phyloP scores from a whole-genome alignment of 495 filamentous ascomycete genomes.

The Podospora sp. region DNA sequence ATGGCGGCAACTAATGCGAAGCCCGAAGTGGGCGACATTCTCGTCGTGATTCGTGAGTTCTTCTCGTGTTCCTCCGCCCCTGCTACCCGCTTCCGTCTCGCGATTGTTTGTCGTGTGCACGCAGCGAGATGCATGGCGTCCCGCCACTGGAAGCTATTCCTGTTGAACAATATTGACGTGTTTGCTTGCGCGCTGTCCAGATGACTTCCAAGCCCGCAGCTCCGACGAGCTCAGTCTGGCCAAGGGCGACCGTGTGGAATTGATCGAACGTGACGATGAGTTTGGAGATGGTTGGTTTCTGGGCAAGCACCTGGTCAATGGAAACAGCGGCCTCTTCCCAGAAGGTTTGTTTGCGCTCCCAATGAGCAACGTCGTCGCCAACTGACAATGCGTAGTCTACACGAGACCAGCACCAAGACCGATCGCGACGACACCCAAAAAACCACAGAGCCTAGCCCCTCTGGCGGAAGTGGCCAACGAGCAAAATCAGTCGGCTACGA shows the following conservation, averaged over 20 bases:
- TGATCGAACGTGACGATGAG: slow-evolving; percentile 94
- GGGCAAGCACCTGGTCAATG: slow-evolving; percentile 75
- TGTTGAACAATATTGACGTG: slow-evolving; percentile 16
- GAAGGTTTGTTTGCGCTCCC: slow-evolving; percentile 62
- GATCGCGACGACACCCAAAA: slow-evolving; percentile 29
- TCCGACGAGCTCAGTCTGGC: slow-evolving; percentile 87
- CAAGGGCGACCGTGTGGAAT: slow-evolving; percentile 86
- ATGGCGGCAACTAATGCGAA: slow-evolving; percentile 52
- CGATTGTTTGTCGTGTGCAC: background rate
- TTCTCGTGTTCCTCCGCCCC: slow-evolving; percentile 7
- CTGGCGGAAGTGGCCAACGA: slow-evolving; percentile 35
- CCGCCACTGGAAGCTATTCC: background rate
- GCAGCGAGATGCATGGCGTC: background rate
- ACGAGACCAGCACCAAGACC: slow-evolving; percentile 54
- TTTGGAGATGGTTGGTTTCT: slow-evolving; percentile 98
- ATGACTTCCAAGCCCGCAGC: slow-evolving; percentile 89
- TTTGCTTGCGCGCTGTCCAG: slow-evolving; percentile 34
- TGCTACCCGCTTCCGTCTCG: slow-evolving; percentile 3
- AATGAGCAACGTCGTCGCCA: background rate
- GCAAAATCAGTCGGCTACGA: slow-evolving; percentile 26
- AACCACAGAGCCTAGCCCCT: slow-evolving; percentile 32
- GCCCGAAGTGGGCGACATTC: slow-evolving; percentile 67
- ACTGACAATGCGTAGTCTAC: slow-evolving; percentile 48
- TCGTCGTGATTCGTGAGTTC: slow-evolving; percentile 78
- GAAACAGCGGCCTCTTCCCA: slow-evolving; percentile 82